Evolutionary conservation across 1,284 basidiomycete genomes (phyloP).

Genomic region (Calocybe gambosa): DNA sequence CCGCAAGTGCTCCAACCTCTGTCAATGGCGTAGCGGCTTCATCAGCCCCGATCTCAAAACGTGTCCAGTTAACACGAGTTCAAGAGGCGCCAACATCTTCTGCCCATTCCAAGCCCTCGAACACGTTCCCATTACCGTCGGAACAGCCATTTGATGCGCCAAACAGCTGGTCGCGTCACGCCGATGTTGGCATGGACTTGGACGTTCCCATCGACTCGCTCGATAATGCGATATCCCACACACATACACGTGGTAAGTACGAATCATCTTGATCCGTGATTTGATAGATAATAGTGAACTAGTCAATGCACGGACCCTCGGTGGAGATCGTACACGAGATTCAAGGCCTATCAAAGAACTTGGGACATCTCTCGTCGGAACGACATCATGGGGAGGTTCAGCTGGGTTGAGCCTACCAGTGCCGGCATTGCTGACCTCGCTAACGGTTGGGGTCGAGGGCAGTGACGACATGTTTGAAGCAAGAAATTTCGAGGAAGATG

Average conservation of each 20-base stretch:
- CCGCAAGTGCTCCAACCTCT: slow-evolving; percentile 16
- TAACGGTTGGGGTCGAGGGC: slow-evolving; percentile 56
- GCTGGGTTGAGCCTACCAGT: slow-evolving; percentile 28
- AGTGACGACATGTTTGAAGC: slow-evolving; percentile 70
- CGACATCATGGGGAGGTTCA: slow-evolving; percentile 7
- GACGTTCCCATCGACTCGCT: slow-evolving; percentile 50
- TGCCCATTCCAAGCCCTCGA: slow-evolving; percentile 18
- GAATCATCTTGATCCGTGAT: slow-evolving; percentile 39
- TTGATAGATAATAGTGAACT: slow-evolving; percentile 35
- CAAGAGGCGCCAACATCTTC: slow-evolving; percentile 17
- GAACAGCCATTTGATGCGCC: slow-evolving; percentile 37
- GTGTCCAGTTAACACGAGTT: slow-evolving; percentile 15
- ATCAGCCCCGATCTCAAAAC: slow-evolving; percentile 18
- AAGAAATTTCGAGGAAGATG: slow-evolving; percentile 66
- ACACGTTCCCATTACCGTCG: slow-evolving; percentile 34
- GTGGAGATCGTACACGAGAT: slow-evolving; percentile 60
- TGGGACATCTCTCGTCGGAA: slow-evolving; percentile 13
- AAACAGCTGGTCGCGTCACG: slow-evolving; percentile 27
- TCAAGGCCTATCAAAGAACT: slow-evolving; percentile 49
- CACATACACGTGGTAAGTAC: slow-evolving; percentile 38
- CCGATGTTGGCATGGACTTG: slow-evolving; percentile 35
- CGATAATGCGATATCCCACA: slow-evolving; percentile 23
- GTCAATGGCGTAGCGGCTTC: slow-evolving; percentile 11
- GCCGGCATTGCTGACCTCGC: slow-evolving; percentile 52
- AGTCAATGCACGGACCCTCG: slow-evolving; percentile 55